Percentiles rank a stretch among this genome's conserved stretches.
Conservation (phyloP, 2,329 filamentous ascomycete genomes). For the Hymenoscyphus linearis region DNA sequence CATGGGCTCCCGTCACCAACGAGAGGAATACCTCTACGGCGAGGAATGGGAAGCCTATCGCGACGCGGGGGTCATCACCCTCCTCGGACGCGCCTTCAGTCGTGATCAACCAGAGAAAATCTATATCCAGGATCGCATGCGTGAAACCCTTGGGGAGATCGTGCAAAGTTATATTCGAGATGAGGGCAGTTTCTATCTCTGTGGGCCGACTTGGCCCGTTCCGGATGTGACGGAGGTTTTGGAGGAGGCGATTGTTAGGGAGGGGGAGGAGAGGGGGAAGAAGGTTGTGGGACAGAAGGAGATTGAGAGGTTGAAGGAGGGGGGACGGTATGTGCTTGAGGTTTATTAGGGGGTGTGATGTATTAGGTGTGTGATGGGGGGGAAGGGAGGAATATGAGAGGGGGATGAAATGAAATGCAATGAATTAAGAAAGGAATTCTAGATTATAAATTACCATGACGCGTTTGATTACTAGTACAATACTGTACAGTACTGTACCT, state of each 20-base stretch:
- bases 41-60: slow-evolving; percentile 99
- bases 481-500: too few relatives aligned
- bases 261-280: slow-evolving; percentile 64
- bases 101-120: slow-evolving; percentile 98
- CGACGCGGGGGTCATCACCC: slow-evolving; percentile 89
- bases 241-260: slow-evolving; percentile 79
- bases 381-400: not conserved
- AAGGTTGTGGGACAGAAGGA: slow-evolving; percentile 84
- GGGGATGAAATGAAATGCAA: too few relatives aligned
- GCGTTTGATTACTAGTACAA: too few relatives aligned
- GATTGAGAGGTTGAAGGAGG: slow-evolving; percentile 97
- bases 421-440: too few relatives aligned
- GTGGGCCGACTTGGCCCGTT: slow-evolving; percentile 96
- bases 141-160: slow-evolving; percentile 77
- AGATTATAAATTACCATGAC: too few relatives aligned
- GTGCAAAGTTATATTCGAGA: slow-evolving; percentile 80
- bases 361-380: not conserved
- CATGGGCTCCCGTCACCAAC: slow-evolving; percentile 94
- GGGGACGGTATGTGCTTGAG: slow-evolving; percentile 88
- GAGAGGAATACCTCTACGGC: slow-evolving; percentile 97
- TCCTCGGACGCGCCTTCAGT: slow-evolving; percentile 89
- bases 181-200: slow-evolving; percentile 92
- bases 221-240: slow-evolving; percentile 93
- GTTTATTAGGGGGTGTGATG: slow-evolving; percentile 64
- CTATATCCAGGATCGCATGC: slow-evolving; percentile 98